phyloP scores from a whole-genome alignment of 495 filamentous ascomycete species.

The Talaromyces liani region DNA sequence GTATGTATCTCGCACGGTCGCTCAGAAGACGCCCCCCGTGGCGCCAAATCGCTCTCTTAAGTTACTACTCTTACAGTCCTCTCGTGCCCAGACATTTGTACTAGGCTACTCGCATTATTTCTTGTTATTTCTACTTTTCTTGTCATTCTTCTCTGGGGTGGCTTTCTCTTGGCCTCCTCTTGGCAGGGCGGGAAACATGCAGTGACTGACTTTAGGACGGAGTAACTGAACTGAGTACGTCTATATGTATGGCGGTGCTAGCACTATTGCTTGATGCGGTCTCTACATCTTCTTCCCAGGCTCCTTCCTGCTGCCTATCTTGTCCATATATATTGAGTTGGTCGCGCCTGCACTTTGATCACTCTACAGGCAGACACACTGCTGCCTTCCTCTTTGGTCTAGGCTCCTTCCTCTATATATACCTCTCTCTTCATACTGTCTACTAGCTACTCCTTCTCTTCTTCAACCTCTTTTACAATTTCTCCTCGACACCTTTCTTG shows the following conservation, averaged over 20 bases:
- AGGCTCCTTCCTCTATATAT: neutral
- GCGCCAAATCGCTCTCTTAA: neutral
- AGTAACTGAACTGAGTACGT: neutral
- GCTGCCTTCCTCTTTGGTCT: neutral
- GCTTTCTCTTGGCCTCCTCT: constrained; percentile 5
- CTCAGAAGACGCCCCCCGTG: neutral
- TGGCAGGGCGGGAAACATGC: constrained; percentile 6
- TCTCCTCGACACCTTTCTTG: neutral
- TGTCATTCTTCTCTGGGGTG: constrained; percentile 3
- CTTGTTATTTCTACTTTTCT: neutral
- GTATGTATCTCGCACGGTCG: neutral
- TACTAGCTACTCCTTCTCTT: neutral
- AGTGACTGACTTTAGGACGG: neutral
- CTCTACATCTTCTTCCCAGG: neutral
- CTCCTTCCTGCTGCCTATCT: neutral
- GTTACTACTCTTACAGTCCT: neutral
- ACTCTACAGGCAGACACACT: neutral
- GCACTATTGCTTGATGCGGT: neutral
- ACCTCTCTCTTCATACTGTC: neutral
- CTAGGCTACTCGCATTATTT: neutral
- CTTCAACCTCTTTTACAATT: neutral
- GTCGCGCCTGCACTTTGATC: neutral
- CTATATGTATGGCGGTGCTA: neutral
- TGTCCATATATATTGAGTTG: neutral
- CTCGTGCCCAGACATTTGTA: neutral